These are phyloP conservation scores for Chaetoceros tenuissimus DNA, from an alignment of 108 stramenopile genomes.

Conservation along the genomic window DNA sequence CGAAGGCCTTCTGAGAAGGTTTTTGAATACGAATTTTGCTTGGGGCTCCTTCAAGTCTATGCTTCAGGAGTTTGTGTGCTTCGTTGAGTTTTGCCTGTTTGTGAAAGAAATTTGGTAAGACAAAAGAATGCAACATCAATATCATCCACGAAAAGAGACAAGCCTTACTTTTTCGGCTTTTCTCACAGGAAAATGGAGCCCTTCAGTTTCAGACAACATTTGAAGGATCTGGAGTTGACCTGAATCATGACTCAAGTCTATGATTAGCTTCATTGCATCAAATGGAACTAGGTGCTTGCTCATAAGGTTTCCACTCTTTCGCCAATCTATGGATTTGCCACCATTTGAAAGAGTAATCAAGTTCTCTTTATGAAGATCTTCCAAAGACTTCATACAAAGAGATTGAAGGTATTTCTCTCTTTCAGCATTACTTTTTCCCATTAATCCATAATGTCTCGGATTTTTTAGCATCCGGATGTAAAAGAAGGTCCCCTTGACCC, in stretches of 20 bases:
- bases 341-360: conserved; percentile 20
- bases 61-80: conserved; percentile 60
- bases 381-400: conserved; percentile 28
- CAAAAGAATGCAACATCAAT: not conserved
- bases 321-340: conserved; percentile 20
- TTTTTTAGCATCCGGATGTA: conserved; percentile 37
- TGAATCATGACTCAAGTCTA: conserved; percentile 50
- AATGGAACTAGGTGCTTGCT: conserved; percentile 61
- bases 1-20: conserved; percentile 70
- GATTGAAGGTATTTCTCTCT: conserved; percentile 20
- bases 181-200: conserved; percentile 56
- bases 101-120: not conserved
- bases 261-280: conserved; percentile 56
- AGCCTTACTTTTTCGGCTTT: conserved; percentile 50
- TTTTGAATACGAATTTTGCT: conserved; percentile 71
- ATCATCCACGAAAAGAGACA: not conserved
- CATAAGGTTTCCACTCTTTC: conserved; percentile 57
- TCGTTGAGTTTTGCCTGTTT: conserved; percentile 50
- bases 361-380: conserved; percentile 16
- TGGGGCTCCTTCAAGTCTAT: conserved; percentile 61
- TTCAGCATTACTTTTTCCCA: conserved; percentile 9
- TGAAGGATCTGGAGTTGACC: conserved; percentile 49
- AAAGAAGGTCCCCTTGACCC: conserved; percentile 62
- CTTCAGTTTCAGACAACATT: conserved; percentile 46
- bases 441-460: conserved; percentile 32